Base-by-base conservation (phyloP, 768 basidiomycete genomes). In the Cystofilobasidium capitatum region DNA sequence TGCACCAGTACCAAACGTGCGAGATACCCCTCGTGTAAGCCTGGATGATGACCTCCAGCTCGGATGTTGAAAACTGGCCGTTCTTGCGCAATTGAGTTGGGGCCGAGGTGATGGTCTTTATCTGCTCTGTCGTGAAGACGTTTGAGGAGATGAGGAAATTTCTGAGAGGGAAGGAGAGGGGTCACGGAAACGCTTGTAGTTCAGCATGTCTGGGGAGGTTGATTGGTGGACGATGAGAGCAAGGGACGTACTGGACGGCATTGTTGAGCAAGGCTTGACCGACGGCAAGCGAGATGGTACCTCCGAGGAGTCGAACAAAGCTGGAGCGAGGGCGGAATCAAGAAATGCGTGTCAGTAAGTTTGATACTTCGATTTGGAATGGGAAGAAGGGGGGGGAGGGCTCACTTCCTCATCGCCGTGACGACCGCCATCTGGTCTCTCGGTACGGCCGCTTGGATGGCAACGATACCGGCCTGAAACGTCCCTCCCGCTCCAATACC, bases 391-490 rank as follows among this genome's bases (percentile, higher is more conserved):
- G 64, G 12, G 33, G 33, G 0, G 31, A 49, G 3, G 36, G 9
- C 24, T 14, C 16, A 70, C 73, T 86, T 86, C 58, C 85, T 80
- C 64, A 84, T 81, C 0, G 83, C 84, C 0, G 87, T 88, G 0
- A 88, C 86, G 12, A 87, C 85, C 1, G 86, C 85, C 86, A 89
- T 88, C 69, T 89, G 87, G 45, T 79, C 80, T 44, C 87, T 77
- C 0, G 82, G 76, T 0, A 89, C 88, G 31, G 85, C 84, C 0
- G 87, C 86, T 73, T 89, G 88, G 9, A 83, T 85, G 0, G 85
- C 85, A 9, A 87, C 83, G 0, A 86, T 87, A 0, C 85, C 86
- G 0, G 85, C 86, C 45, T 66, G 65, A 35, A 66, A 57, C 20
- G 64, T 62, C 33, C 57, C 55, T 9, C 86, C 86, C 26, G 85